Evolutionary conservation across 257 asterid genomes (phyloP).

Genomic region (Paulownia fortunei): DNA sequence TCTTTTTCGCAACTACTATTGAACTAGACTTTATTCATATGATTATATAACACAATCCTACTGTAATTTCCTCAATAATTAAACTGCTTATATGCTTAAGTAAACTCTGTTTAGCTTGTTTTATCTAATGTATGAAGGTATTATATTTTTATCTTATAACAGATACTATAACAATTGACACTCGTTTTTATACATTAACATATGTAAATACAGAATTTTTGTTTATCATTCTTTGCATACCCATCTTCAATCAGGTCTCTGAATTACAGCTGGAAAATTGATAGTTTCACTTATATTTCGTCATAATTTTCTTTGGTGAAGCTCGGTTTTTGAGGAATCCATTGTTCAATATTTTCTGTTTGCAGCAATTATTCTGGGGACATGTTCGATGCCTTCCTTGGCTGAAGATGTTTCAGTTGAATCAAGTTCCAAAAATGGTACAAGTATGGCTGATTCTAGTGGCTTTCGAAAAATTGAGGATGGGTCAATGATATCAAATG

Average conservation of each 20-base stretch:
- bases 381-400: slow-evolving; percentile 53
- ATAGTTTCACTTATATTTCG: slow-evolving; percentile 9
- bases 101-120: neutral
- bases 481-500: slow-evolving; percentile 80
- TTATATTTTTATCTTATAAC: neutral
- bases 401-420: slow-evolving; percentile 69
- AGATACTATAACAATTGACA: neutral
- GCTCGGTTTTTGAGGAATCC: slow-evolving; percentile 7
- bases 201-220: neutral
- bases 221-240: slow-evolving; percentile 6
- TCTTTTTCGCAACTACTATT: too few species aligned
- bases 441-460: slow-evolving; percentile 42
- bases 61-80: neutral
- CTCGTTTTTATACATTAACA: neutral
- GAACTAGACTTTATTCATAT: neutral
- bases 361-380: slow-evolving; percentile 69
- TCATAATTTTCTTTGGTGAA: slow-evolving; percentile 8
- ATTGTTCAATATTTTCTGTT: slow-evolving; percentile 26
- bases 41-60: neutral
- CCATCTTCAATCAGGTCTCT: slow-evolving; percentile 14
- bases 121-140: neutral
- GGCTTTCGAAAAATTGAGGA: slow-evolving; percentile 70
- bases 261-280: neutral
- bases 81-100: neutral
- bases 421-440: slow-evolving; percentile 45